These are phyloP conservation scores for Zygotorulaspora mrakii DNA, from an alignment of 1,139 yeast species.

Conservation along the genomic window DNA sequence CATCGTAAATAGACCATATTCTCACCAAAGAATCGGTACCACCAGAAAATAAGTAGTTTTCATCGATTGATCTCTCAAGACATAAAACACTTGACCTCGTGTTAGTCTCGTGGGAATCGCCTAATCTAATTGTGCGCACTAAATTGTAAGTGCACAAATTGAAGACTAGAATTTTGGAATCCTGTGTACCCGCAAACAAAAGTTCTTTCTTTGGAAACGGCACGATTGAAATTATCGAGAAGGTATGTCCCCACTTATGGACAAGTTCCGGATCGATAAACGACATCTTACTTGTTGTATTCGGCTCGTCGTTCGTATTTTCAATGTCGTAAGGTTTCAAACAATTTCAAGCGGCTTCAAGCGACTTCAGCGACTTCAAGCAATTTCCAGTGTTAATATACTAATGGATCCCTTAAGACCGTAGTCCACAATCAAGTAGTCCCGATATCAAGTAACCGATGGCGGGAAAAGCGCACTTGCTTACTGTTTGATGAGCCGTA, in stretches of 20 bases:
- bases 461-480: neutral
- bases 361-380: too few species aligned
- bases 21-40: conserved; percentile 88
- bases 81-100: conserved; percentile 68
- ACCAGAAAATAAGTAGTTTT: conserved; percentile 68
- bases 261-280: conserved; percentile 36
- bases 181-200: conserved; percentile 90
- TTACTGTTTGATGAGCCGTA: too few species aligned
- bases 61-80: conserved; percentile 55
- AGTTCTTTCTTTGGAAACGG: conserved; percentile 56
- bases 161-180: conserved; percentile 71
- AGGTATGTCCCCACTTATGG: conserved; percentile 74
- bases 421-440: too few species aligned
- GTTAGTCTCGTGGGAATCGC: conserved; percentile 41
- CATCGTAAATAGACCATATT: conserved; percentile 61
- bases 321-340: too few species aligned
- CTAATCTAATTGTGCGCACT: conserved; percentile 28
- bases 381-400: too few species aligned
- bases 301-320: neutral
- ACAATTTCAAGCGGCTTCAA: too few species aligned
- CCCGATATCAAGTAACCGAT: neutral
- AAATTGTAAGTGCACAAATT: conserved; percentile 62
- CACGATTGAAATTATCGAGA: conserved; percentile 74
- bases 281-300: too few species aligned
- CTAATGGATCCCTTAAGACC: too few species aligned